Evolutionary conservation across 164 flowering plant species (phyloP).

Genomic region (Vitis cinerea): DNA sequence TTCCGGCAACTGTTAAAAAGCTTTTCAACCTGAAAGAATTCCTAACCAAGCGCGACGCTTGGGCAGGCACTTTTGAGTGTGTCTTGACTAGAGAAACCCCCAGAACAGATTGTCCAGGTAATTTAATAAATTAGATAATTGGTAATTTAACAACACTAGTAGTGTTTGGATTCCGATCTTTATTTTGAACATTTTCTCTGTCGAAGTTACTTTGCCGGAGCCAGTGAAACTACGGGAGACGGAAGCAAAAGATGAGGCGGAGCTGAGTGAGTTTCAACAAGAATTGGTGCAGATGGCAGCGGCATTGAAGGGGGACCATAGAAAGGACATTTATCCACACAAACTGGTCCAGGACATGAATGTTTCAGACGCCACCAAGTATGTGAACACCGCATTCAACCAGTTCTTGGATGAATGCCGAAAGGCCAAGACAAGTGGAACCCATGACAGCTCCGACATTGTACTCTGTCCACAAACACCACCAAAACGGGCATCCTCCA

Average conservation of each 20-base stretch:
- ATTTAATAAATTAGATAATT: neutral
- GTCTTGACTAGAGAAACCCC: slow-evolving; percentile 55
- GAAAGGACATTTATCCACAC: slow-evolving; percentile 45
- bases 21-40: slow-evolving; percentile 64
- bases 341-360: slow-evolving; percentile 63
- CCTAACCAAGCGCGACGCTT: slow-evolving; percentile 79
- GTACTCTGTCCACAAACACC: neutral
- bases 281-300: slow-evolving; percentile 75
- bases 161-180: neutral
- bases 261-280: slow-evolving; percentile 64
- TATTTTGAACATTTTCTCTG: neutral
- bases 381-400: slow-evolving; percentile 44
- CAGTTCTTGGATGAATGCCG: slow-evolving; percentile 43
- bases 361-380: slow-evolving; percentile 41
- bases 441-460: slow-evolving; percentile 29
- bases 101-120: slow-evolving; percentile 88
- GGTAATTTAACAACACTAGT: too few species aligned
- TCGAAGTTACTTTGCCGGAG: slow-evolving; percentile 48
- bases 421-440: slow-evolving; percentile 34
- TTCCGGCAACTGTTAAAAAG: slow-evolving; percentile 85
- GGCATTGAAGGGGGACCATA: slow-evolving; percentile 57
- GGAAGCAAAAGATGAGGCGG: slow-evolving; percentile 41
- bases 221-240: slow-evolving; percentile 40
- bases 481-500: slow-evolving; percentile 2
- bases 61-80: slow-evolving; percentile 85